Base-by-base conservation (phyloP, 352 stramenopile genomes). In the Phytophthora sp. region DNA sequence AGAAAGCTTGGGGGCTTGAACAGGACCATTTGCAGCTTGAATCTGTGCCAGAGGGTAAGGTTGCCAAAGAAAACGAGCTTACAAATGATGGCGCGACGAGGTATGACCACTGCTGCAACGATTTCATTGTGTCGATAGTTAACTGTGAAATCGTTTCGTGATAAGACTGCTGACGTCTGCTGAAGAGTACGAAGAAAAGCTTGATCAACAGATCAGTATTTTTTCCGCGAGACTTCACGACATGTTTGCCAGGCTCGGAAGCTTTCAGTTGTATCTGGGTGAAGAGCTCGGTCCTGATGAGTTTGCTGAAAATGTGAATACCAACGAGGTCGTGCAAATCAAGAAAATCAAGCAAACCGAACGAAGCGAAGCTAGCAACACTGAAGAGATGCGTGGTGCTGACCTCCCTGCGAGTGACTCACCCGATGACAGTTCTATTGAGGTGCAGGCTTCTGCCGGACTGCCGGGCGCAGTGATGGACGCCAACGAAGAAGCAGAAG, bases 1-100 rank as follows among this genome's bases (percentile, higher is more conserved):
- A 79, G 31, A 78, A 68, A 41, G 79, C 81, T 10, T 91, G 82
- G 82, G 79, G 79, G 2, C 45, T 88, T 15, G 61, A 74, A 2
- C 21, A 50, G 20, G 38, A 31, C 24, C 15, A 51, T 9, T 32
- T 45, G n/a, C 37, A 69, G 32, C 53, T 61, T n/a, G 24, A 54
- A 8, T 38, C 28, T 10, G 30, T 57, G 23, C 48, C 26, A 11
- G 46, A 48, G 27, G 41, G 46, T 20, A 27, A 50, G 4, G 17
- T 23, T 20, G 35, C 23, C 20, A 31, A 62, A 3, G 27, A 37
- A 4, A 37, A 17, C 0, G 23, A 48, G 4, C 27, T 58, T 11
- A 42, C 38, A 15, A 53, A 52, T 5, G 56, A 72, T 18, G 43
- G 50, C 17, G 20, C 37, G 10, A 55, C 51, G 8, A 62, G 62